Evolutionary conservation across 331 rosid genomes (phyloP).

Genomic region (Spiraea crenata): DNA sequence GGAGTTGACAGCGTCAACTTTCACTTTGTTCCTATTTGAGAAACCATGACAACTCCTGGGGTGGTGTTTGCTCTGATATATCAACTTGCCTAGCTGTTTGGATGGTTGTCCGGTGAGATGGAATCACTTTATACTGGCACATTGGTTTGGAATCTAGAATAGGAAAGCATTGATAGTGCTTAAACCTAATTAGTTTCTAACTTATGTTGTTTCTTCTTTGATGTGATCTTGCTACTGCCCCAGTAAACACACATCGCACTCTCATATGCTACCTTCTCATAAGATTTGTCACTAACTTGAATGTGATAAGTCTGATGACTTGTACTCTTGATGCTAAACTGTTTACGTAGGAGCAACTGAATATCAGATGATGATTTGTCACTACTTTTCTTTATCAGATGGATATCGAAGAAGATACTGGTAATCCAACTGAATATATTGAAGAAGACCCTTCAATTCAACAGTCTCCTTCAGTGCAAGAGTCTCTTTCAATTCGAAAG

Average conservation of each 20-base stretch:
- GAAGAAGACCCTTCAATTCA: too few species aligned
- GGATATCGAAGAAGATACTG: too few species aligned
- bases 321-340: background rate
- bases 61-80: too few species aligned
- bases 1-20: too few species aligned
- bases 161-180: background rate
- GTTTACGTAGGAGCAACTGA: slow-evolving; percentile 8
- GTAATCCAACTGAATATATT: too few species aligned
- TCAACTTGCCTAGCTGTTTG: background rate
- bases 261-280: background rate
- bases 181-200: background rate
- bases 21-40: background rate
- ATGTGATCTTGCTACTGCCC: background rate
- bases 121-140: background rate
- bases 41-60: background rate
- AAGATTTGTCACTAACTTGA: background rate
- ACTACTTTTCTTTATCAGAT: too few species aligned
- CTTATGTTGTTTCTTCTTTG: background rate
- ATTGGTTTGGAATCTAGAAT: background rate
- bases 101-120: background rate
- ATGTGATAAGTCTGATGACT: background rate
- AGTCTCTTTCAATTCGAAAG: too few species aligned
- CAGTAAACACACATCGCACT: background rate
- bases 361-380: too few species aligned
- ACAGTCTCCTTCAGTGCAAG: too few species aligned